Percentiles rank a stretch among this genome's conserved stretches.
These are phyloP conservation scores for Rhodotorula toruloides DNA, from an alignment of 768 basidiomycete genomes.

Conservation along the genomic window DNA sequence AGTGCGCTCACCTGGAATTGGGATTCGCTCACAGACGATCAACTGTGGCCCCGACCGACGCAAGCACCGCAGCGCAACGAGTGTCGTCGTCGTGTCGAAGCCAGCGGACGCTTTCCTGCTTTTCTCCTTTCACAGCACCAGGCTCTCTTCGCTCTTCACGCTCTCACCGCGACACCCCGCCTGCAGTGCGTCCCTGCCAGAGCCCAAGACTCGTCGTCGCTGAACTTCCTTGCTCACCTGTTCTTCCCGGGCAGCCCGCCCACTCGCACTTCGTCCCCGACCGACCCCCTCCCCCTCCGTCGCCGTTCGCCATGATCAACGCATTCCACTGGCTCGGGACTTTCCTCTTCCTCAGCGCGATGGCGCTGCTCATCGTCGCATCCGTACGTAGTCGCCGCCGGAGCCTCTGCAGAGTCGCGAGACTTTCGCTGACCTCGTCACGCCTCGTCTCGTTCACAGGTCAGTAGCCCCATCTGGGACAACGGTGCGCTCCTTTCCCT, in stretches of 20 bases:
- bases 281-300: neutral
- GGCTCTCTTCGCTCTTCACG: no score
- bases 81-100: no score
- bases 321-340: conserved; percentile 28
- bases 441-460: neutral
- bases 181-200: no score
- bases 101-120: no score
- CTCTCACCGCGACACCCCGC: no score
- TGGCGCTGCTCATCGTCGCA: conserved; percentile 24
- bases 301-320: neutral
- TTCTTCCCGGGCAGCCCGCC: no score
- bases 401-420: neutral
- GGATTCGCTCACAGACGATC: no score
- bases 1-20: no score
- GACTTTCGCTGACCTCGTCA: neutral
- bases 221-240: no score
- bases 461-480: conserved; percentile 30
- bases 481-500: neutral
- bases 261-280: neutral
- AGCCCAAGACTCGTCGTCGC: neutral
- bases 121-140: no score
- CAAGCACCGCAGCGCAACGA: no score
- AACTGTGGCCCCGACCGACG: no score
- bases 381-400: conserved; percentile 15
- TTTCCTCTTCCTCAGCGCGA: conserved; percentile 23